Evolutionary conservation across 306 rosid genomes (phyloP).

Genomic region (Begonia fuchsioides): DNA sequence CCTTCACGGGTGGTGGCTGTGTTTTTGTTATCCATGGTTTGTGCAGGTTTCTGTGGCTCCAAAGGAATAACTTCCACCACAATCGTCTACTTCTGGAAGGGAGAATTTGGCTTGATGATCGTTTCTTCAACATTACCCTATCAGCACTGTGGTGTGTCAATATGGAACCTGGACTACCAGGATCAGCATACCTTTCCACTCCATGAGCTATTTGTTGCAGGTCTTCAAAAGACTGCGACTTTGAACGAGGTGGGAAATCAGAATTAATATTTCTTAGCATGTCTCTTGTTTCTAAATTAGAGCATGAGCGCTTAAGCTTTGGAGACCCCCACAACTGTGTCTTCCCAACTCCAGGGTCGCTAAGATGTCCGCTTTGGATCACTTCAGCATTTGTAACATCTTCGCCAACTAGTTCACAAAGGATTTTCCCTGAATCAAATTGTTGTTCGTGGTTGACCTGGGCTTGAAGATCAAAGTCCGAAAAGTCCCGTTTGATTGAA

Average conservation of each 20-base stretch:
- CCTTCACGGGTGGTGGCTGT: conserved; percentile 12
- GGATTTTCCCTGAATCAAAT: conserved; percentile 8
- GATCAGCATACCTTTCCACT: conserved; percentile 18
- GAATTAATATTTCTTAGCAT: conserved; percentile 16
- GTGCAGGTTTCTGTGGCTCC: conserved; percentile 77
- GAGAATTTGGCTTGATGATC: conserved; percentile 68
- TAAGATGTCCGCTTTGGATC: conserved; percentile 43
- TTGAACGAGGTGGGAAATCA: conserved; percentile 21
- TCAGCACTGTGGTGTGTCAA: conserved; percentile 60
- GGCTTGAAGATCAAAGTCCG: conserved; percentile 29
- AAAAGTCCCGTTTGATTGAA: conserved; percentile 22
- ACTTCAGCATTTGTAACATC: conserved; percentile 18
- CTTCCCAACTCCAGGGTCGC: conserved; percentile 63
- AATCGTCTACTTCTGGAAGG: conserved; percentile 62
- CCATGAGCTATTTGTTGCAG: conserved; percentile 26
- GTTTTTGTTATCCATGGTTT: conserved; percentile 18
- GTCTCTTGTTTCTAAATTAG: conserved; percentile 52
- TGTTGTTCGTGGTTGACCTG: conserved; percentile 20
- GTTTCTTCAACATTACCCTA: conserved; percentile 64
- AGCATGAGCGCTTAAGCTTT: conserved; percentile 56
- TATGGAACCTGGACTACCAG: conserved; percentile 43
- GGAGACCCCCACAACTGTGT: conserved; percentile 40
- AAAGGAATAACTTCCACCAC: conserved; percentile 84
- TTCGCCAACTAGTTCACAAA: conserved; percentile 16
- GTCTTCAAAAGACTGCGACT: conserved; percentile 33